Base-by-base conservation (phyloP, 805 yeast genomes). In the Yamadazyma ubonensis region DNA sequence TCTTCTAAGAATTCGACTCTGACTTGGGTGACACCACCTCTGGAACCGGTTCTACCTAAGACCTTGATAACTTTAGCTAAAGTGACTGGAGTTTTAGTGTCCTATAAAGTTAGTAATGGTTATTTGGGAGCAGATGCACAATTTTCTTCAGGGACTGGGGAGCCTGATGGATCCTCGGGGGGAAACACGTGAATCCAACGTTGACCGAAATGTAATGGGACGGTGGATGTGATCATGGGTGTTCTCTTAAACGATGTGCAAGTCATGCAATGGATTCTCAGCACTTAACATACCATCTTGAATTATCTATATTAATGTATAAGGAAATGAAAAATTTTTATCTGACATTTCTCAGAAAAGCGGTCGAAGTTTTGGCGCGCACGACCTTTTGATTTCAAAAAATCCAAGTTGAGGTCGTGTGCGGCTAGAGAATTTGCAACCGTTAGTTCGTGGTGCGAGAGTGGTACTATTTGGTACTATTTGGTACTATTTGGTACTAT, bases 21-120 rank as follows among this genome's bases (percentile, higher is more conserved):
- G 54, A 69, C 74, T 59, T 69, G 74, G 58, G 74, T 69, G 55
- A 69, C 74, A 67, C 96, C 96, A 86, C 98, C 98, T 80, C 98
- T 91, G 73, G 99, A 91, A 73, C 99, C 99, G 84, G 99, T 91
- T 79, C 99, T 91, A 75, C 98, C 98, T 76, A 91, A 83, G 74
- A 91, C 98, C 81, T 91, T 93, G 78, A 88, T 88, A 71, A 91
- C 99, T 83, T 91, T 91, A 73, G 98, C 99, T 76, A 91, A 87
- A 80, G 96, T 93, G 67, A 91, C 97, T 71, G 96, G 96, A 75
- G 87, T 81, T 76, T 82, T 78, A 49, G 57, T 53, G 41, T 53
- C 57, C 57, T 52, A 42, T 23, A 35, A 12, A 22, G 51, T 48
- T 48, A 48, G 51, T 48, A 47, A 23, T 10, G 4, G 9, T 6